Evolutionary conservation across 345 rosid species (phyloP).

Genomic region (Eucalyptus marginata): DNA sequence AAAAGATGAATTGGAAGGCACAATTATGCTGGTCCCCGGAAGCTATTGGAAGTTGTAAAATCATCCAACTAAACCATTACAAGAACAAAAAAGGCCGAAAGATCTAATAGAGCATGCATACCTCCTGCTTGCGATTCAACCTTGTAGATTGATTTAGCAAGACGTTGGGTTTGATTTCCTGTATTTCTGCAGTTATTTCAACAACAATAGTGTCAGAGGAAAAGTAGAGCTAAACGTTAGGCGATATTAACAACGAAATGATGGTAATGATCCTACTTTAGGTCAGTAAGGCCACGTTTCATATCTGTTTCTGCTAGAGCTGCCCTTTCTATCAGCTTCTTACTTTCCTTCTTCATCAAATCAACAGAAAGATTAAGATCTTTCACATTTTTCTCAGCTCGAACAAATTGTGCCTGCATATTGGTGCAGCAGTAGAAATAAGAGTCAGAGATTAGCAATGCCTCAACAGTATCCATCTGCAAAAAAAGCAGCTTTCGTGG

Average conservation of each 20-base stretch:
- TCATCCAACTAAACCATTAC: not conserved
- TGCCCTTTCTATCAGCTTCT: conserved; percentile 81
- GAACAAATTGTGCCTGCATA: conserved; percentile 58
- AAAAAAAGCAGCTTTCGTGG: not conserved
- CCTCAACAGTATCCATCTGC: not conserved
- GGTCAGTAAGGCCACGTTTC: conserved; percentile 64
- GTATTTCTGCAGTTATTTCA: conserved; percentile 38
- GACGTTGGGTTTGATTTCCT: conserved; percentile 59
- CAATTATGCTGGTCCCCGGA: not conserved
- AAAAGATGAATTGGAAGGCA: not conserved
- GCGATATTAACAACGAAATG: not conserved
- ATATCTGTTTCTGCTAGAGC: conserved; percentile 80
- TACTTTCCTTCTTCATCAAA: conserved; percentile 78
- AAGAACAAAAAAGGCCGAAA: not conserved
- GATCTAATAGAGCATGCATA: conserved; percentile 6
- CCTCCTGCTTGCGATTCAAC: conserved; percentile 76
- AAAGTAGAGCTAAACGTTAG: not conserved
- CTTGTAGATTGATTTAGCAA: conserved; percentile 63
- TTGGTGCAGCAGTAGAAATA: not conserved
- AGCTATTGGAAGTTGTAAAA: not conserved
- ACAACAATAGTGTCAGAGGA: not conserved
- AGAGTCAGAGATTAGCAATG: not conserved
- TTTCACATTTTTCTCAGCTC: conserved; percentile 73
- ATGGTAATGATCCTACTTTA: conserved; percentile 27
- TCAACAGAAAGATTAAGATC: conserved; percentile 66